Evolutionary conservation across 805 yeast species (phyloP).

Genomic region (Kuraishia molischiana): DNA sequence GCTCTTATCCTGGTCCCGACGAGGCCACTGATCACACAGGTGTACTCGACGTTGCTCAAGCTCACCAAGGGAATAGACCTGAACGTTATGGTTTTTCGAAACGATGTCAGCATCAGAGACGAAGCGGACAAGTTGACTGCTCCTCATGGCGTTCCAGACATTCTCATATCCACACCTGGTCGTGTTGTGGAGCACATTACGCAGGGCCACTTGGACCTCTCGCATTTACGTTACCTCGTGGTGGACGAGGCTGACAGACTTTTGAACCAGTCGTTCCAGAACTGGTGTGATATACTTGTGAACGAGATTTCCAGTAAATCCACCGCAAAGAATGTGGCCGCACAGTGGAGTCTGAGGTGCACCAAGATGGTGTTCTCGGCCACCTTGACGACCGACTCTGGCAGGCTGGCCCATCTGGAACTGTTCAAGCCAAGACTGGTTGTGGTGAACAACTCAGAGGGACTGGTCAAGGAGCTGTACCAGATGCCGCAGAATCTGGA

Average conservation of each 20-base stretch:
- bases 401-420: slow-evolving; percentile 64
- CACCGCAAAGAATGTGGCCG: slow-evolving; percentile 14
- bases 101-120: slow-evolving; percentile 42
- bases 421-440: slow-evolving; percentile 65
- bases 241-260: slow-evolving; percentile 79
- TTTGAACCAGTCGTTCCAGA: slow-evolving; percentile 84
- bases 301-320: slow-evolving; percentile 25
- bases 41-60: slow-evolving; percentile 48
- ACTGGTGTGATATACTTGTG: slow-evolving; percentile 68
- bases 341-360: slow-evolving; percentile 27
- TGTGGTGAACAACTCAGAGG: slow-evolving; percentile 52
- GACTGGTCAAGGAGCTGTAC: slow-evolving; percentile 43
- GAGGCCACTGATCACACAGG: slow-evolving; percentile 78
- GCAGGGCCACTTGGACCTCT: slow-evolving; percentile 32
- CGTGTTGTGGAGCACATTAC: slow-evolving; percentile 68
- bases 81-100: slow-evolving; percentile 51
- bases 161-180: slow-evolving; percentile 69
- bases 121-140: slow-evolving; percentile 43
- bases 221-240: slow-evolving; percentile 49
- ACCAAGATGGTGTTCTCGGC: slow-evolving; percentile 80
- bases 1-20: slow-evolving; percentile 87
- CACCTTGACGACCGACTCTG: slow-evolving; percentile 88
- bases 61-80: slow-evolving; percentile 62
- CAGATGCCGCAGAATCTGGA: slow-evolving; percentile 45
- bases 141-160: slow-evolving; percentile 43